These are phyloP conservation scores for Fusarium newnesense DNA, from an alignment of 2,329 filamentous ascomycete species.

Conservation along the genomic window DNA sequence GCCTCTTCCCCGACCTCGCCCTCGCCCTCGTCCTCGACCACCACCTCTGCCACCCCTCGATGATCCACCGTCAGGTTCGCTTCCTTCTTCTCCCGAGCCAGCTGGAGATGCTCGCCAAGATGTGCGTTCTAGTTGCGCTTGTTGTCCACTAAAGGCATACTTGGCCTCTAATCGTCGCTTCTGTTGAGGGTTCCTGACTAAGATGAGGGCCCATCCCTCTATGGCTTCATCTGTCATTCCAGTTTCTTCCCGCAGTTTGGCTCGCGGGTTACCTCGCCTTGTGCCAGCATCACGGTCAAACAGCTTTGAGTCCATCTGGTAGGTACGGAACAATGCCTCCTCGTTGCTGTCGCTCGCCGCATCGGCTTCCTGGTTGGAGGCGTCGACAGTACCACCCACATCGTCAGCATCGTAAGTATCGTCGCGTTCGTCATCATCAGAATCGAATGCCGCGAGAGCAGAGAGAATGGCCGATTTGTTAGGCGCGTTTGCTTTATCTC, in stretches of 20 bases:
- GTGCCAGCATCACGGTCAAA: constrained; percentile 80
- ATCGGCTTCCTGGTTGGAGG: constrained; percentile 66
- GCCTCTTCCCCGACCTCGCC: constrained; percentile 63
- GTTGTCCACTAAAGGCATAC: constrained; percentile 73
- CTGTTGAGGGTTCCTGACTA: constrained; percentile 76
- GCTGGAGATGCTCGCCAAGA: constrained; percentile 68
- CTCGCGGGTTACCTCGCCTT: constrained; percentile 70
- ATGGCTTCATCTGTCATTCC: constrained; percentile 94
- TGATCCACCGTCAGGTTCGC: constrained; percentile 58
- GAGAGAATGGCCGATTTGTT: constrained; percentile 89
- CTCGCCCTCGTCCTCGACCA: constrained; percentile 59
- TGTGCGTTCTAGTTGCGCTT: constrained; percentile 72
- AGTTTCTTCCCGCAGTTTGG: constrained; percentile 76
- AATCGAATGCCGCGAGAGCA: constrained; percentile 88
- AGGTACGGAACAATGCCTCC: constrained; percentile 77
- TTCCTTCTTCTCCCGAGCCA: constrained; percentile 67
- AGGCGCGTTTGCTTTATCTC: constrained; percentile 71
- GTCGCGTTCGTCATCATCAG: constrained; percentile 94
- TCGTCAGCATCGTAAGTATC: constrained; percentile 96
- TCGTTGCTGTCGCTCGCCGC: constrained; percentile 68
- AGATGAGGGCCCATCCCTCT: constrained; percentile 93
- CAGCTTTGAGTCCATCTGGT: constrained; percentile 68
- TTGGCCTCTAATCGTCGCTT: constrained; percentile 76
- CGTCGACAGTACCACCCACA: constrained; percentile 88
- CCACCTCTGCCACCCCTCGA: constrained; percentile 59